phyloP scores from a whole-genome alignment of 441 rosid genomes.

The Populus hybrid region DNA sequence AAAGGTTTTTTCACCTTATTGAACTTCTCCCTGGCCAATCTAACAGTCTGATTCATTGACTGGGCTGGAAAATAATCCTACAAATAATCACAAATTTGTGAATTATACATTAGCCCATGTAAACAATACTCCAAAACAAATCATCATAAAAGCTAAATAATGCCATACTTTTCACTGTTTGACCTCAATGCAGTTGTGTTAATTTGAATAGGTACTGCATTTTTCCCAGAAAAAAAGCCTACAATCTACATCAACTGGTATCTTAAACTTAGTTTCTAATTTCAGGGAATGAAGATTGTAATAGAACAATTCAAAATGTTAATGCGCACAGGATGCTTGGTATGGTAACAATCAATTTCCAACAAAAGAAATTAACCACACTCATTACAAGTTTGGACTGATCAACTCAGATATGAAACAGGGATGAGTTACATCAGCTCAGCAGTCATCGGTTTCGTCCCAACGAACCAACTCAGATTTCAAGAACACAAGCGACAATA shows the following conservation, averaged over 20 bases:
- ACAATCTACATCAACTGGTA: neutral
- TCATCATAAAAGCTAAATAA: neutral
- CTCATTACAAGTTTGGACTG: neutral
- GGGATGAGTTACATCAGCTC: neutral
- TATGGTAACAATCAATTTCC: neutral
- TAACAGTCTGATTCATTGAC: constrained; percentile 76
- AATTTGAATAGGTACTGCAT: neutral
- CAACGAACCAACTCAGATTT: neutral
- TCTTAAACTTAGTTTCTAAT: neutral
- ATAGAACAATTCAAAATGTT: neutral
- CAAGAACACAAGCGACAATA: neutral
- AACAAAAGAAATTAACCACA: neutral
- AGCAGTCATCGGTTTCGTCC: neutral
- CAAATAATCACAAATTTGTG: constrained; percentile 8
- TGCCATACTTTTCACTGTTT: neutral
- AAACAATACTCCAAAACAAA: neutral
- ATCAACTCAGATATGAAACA: neutral
- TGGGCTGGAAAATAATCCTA: constrained; percentile 71
- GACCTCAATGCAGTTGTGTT: neutral
- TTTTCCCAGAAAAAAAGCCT: neutral
- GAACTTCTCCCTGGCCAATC: constrained; percentile 68
- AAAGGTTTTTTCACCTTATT: constrained; percentile 49
- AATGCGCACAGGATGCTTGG: no score
- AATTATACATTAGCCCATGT: neutral
- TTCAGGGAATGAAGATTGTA: neutral